Conservation (phyloP, 176 grass and related monocot genomes). For the Secale cereale region DNA sequence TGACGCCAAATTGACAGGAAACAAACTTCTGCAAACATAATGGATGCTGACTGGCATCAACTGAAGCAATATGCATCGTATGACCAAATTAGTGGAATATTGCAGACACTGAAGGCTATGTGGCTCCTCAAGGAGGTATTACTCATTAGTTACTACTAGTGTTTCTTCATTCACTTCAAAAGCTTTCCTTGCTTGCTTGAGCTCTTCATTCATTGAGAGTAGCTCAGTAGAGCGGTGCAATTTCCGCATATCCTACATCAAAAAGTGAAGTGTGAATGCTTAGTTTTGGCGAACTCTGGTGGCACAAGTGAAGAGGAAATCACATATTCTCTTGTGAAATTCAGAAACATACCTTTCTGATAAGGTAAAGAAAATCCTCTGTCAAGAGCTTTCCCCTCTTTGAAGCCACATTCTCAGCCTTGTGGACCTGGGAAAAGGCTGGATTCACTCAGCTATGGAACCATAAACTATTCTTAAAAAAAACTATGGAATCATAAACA, state of each 20-base stretch:
- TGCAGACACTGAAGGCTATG: neutral
- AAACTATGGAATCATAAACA: neutral
- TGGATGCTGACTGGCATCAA: neutral
- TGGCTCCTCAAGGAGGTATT: neutral
- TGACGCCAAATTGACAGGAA: constrained; percentile 11
- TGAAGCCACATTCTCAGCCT: constrained; percentile 81
- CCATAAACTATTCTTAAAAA: neutral
- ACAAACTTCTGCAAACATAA: neutral
- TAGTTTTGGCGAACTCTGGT: neutral
- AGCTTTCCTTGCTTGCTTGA: constrained; percentile 95
- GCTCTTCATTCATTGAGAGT: constrained; percentile 97
- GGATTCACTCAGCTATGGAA: constrained; percentile 2
- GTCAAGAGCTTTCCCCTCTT: constrained; percentile 94
- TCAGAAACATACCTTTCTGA: constrained; percentile 64
- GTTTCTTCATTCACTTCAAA: constrained; percentile 94
- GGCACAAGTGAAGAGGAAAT: neutral
- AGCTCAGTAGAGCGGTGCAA: constrained; percentile 74
- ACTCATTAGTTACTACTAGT: constrained; percentile 44
- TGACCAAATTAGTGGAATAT: too few relatives aligned
- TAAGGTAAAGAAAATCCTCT: constrained; percentile 94
- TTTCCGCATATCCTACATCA: constrained; percentile 65
- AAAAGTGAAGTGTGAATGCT: neutral
- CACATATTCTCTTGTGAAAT: neutral
- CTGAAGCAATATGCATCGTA: neutral
- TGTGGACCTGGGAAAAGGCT: constrained; percentile 66